phyloP scores from a whole-genome alignment of 2,329 filamentous ascomycete species.

The Arthrobotrys pseudoclavata region DNA sequence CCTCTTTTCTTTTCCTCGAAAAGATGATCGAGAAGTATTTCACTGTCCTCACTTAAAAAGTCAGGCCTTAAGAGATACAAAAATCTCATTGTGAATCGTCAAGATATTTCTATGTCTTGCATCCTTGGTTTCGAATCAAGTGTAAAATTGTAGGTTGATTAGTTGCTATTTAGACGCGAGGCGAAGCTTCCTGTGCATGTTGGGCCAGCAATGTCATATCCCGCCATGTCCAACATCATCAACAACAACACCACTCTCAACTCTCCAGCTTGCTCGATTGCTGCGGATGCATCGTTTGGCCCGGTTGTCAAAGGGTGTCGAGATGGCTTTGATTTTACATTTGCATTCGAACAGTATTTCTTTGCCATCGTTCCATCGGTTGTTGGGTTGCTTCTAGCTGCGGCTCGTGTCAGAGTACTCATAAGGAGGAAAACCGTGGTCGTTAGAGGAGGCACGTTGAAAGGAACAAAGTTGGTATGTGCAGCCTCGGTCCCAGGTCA shows the following conservation, averaged over 20 bases:
- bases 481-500: not conserved
- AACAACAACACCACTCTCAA: not conserved
- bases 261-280: constrained; percentile 7
- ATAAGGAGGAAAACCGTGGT: constrained; percentile 21
- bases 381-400: constrained; percentile 26
- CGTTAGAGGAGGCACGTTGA: not conserved
- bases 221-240: constrained; percentile 13
- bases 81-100: constrained; percentile 39
- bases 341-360: constrained; percentile 51
- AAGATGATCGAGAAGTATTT: constrained; percentile 39
- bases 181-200: too few species aligned
- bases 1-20: constrained; percentile 15
- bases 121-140: constrained; percentile 23
- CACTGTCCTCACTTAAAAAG: constrained; percentile 33
- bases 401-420: constrained; percentile 10
- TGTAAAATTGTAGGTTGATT: constrained; percentile 37
- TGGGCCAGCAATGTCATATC: not conserved
- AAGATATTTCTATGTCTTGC: constrained; percentile 26
- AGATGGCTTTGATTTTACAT: constrained; percentile 48
- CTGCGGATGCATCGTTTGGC: constrained; percentile 31
- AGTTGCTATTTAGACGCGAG: not conserved
- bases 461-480: constrained; percentile 40
- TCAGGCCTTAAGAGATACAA: constrained; percentile 20
- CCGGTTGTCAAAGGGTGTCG: constrained; percentile 39
- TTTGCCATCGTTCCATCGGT: constrained; percentile 31